Percentiles rank a stretch among this genome's conserved stretches.
Conservation (phyloP, 768 basidiomycete genomes). For the Leucogyrophana mollusca region DNA sequence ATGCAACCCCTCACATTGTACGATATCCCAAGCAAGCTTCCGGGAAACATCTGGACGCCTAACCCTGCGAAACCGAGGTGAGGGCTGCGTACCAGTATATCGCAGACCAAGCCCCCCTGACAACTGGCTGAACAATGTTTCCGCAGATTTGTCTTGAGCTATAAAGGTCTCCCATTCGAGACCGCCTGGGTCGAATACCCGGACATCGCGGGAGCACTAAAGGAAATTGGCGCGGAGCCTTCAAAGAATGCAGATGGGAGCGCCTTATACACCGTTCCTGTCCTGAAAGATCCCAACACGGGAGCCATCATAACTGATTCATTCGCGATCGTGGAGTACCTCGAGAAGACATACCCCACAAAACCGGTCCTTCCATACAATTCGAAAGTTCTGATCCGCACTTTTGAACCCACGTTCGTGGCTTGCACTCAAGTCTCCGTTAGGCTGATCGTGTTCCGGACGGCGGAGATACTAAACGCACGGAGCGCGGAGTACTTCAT, state of each 20-base stretch:
- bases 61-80: conserved; percentile 34
- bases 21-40: conserved; percentile 33
- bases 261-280: conserved; percentile 39
- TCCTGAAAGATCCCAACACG: conserved; percentile 31
- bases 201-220: conserved; percentile 37
- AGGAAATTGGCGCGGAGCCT: conserved; percentile 36
- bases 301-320: conserved; percentile 9
- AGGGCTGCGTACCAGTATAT: neutral
- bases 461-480: conserved; percentile 27
- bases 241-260: conserved; percentile 31
- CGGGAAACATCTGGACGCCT: conserved; percentile 31
- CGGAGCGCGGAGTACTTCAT: conserved; percentile 39
- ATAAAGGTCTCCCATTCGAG: conserved; percentile 38
- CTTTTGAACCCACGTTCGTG: neutral
- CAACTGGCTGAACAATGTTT: too few relatives aligned
- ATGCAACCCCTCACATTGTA: conserved; percentile 32
- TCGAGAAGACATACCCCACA: neutral
- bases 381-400: neutral
- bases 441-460: conserved; percentile 19
- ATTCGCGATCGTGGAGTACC: neutral
- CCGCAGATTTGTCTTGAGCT: conserved; percentile 27
- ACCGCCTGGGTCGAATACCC: conserved; percentile 51
- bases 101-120: neutral
- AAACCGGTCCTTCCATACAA: neutral
- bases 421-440: conserved; percentile 1